Evolutionary conservation across 768 basidiomycete genomes (phyloP), one percentile per base, ranked within the genome.

Genomic region (Pisolithus sp.): DNA sequence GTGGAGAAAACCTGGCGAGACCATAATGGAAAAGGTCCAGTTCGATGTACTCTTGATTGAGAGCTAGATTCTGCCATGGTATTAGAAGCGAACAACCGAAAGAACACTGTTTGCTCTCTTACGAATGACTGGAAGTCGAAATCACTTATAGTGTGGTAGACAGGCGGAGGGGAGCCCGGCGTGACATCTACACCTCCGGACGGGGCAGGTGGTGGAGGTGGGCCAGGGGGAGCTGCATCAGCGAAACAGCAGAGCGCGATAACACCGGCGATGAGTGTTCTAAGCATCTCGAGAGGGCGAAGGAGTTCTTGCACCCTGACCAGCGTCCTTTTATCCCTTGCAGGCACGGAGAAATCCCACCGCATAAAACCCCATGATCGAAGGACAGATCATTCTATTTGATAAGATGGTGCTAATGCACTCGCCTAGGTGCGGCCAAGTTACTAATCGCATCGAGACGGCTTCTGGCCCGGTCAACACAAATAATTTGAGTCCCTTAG

Each of bases 101-200:
- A 10, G 21, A 17, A 8, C 23, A 46, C 4, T 17, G 5, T 7
- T 9, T 20, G 34, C 21, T 24, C 9, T 53, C 63, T 5, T 46
- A 73, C 73, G 38, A 82, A 58, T 10, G 77, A 78, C 59, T 79
- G 76, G 60, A 74, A 77, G 64, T 80, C 79, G 55, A 79, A 73
- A 51, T 74, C 68, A 38, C 68, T 69, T 57, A 69, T 49, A 3
- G 71, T 65, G 17, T 49, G 38, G 47, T 73, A 74, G 1, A 60
- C 57, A 2, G 72, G 72, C 17, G 68, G 66, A 1, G 61, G 55
- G 15, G 56, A 50, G 46, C 54, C 67, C 23, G 50, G 28, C 3
- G 24, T 54, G 13, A 60, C 58, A 24, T 57, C 63, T 10, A 64
- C 31, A 13, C 67, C 66, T 5, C 67, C 67, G 0, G 56, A 46